These are phyloP conservation scores for Wickerhamomyces pijperi DNA, from an alignment of 805 yeast genomes.

Conservation along the genomic window DNA sequence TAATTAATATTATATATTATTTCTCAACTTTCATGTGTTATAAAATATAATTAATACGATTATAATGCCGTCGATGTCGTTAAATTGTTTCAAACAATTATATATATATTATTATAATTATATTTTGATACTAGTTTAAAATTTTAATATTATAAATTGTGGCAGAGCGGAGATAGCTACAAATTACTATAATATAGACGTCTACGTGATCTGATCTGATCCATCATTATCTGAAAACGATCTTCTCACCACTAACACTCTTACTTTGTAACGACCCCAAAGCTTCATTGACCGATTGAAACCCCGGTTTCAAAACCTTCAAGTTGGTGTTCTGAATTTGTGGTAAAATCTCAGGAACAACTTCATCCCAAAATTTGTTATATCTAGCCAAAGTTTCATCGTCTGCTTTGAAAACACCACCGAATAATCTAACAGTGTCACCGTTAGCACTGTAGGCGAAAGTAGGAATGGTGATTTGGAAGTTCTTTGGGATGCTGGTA, in stretches of 20 bases:
- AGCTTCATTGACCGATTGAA: slow-evolving; percentile 25
- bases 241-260: slow-evolving; percentile 33
- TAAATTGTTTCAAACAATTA: too few relatives aligned
- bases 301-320: slow-evolving; percentile 21
- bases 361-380: slow-evolving; percentile 18
- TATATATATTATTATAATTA: too few relatives aligned
- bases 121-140: too few relatives aligned
- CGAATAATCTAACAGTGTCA: slow-evolving; percentile 21
- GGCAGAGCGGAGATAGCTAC: too few relatives aligned
- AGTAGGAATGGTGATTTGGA: slow-evolving; percentile 21
- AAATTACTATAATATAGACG: too few relatives aligned
- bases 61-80: too few relatives aligned
- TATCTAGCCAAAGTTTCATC: slow-evolving; percentile 16
- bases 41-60: too few relatives aligned
- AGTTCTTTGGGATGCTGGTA: slow-evolving; percentile 22
- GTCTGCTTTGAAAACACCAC: slow-evolving; percentile 18
- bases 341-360: slow-evolving; percentile 15
- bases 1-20: too few relatives aligned
- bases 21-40: too few relatives aligned
- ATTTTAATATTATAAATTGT: too few relatives aligned
- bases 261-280: slow-evolving; percentile 24
- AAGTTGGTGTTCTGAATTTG: slow-evolving; percentile 23
- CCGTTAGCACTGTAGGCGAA: slow-evolving; percentile 29
- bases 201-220: too few relatives aligned
- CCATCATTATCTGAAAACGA: slow-evolving; percentile 23